Evolutionary conservation across 495 filamentous ascomycete species (phyloP).

Genomic region (Daldinia loculata): DNA sequence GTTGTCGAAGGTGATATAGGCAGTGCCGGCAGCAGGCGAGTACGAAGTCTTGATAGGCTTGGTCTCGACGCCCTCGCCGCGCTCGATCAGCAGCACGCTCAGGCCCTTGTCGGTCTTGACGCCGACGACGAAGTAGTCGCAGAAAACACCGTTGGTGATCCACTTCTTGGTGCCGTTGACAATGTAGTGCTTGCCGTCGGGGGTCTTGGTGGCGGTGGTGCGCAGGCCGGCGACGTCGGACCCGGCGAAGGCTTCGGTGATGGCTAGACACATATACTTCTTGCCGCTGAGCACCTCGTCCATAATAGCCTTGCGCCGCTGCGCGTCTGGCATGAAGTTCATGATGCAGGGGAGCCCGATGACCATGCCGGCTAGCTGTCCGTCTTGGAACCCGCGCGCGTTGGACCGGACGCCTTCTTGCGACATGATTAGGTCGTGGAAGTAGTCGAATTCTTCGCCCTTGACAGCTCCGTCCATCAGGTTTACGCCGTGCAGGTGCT

Average conservation of each 20-base stretch:
- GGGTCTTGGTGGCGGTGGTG: constrained; percentile 81
- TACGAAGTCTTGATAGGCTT: constrained; percentile 88
- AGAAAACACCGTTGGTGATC: constrained; percentile 90
- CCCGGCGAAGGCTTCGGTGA: constrained; percentile 90
- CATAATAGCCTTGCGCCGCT: constrained; percentile 70
- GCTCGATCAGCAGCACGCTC: constrained; percentile 77
- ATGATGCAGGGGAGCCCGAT: constrained; percentile 84
- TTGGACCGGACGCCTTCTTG: constrained; percentile 78
- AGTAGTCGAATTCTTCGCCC: constrained; percentile 86
- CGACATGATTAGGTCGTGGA: constrained; percentile 79
- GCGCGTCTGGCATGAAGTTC: constrained; percentile 76
- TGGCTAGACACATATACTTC: constrained; percentile 89
- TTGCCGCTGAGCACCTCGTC: constrained; percentile 78
- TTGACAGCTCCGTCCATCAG: constrained; percentile 75
- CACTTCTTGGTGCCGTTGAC: constrained; percentile 93
- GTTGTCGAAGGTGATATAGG: constrained; percentile 85
- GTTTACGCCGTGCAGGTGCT: constrained; percentile 75
- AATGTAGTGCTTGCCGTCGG: constrained; percentile 85
- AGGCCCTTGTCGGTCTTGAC: constrained; percentile 86
- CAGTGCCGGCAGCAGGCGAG: constrained; percentile 79
- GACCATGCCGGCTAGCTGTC: constrained; percentile 78
- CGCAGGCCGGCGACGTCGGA: constrained; percentile 85
- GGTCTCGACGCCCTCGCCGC: constrained; percentile 75
- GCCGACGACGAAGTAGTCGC: constrained; percentile 84
- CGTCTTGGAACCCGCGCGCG: constrained; percentile 71